Conservation (phyloP, 2,329 filamentous ascomycete genomes). For the Diaporthe helianthi region DNA sequence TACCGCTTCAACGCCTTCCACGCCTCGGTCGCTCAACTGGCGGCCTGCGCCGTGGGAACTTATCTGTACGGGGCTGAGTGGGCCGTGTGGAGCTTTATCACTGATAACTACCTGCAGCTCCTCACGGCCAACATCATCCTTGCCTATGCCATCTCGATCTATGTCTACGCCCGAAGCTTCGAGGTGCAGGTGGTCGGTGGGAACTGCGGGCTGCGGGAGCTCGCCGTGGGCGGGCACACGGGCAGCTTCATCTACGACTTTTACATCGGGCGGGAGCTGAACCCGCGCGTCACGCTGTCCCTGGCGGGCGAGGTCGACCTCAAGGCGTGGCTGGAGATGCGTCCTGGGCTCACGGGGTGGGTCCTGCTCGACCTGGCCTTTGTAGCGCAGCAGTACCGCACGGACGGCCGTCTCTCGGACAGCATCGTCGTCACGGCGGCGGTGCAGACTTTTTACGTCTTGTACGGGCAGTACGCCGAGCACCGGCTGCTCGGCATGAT, state of each 20-base stretch:
- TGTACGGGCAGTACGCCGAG: conserved; percentile 86
- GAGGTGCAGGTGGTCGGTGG: conserved; percentile 74
- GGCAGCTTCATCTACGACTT: conserved; percentile 89
- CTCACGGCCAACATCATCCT: conserved; percentile 81
- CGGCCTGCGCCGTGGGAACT: conserved; percentile 73
- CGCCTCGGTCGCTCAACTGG: conserved; percentile 73
- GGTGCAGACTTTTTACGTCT: conserved; percentile 80
- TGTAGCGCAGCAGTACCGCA: conserved; percentile 82
- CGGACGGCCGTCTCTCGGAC: conserved; percentile 79
- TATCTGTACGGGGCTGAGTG: conserved; percentile 77
- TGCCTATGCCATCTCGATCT: conserved; percentile 71
- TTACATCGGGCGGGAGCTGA: conserved; percentile 91
- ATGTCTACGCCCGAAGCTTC: conserved; percentile 81
- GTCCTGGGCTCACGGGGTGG: conserved; percentile 87
- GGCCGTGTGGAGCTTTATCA: conserved; percentile 85
- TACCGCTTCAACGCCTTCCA: conserved; percentile 81
- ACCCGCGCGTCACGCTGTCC: conserved; percentile 78
- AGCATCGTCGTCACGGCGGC: conserved; percentile 78
- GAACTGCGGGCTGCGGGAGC: conserved; percentile 73
- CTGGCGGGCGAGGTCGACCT: conserved; percentile 83
- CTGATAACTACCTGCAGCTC: conserved; percentile 84
- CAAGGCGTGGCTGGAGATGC: conserved; percentile 83
- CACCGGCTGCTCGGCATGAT: conserved; percentile 86
- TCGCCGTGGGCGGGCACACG: conserved; percentile 78
- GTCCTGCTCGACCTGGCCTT: conserved; percentile 81